Evolutionary conservation across 164 flowering plant species (phyloP).

Genomic region (Protea cynaroides): DNA sequence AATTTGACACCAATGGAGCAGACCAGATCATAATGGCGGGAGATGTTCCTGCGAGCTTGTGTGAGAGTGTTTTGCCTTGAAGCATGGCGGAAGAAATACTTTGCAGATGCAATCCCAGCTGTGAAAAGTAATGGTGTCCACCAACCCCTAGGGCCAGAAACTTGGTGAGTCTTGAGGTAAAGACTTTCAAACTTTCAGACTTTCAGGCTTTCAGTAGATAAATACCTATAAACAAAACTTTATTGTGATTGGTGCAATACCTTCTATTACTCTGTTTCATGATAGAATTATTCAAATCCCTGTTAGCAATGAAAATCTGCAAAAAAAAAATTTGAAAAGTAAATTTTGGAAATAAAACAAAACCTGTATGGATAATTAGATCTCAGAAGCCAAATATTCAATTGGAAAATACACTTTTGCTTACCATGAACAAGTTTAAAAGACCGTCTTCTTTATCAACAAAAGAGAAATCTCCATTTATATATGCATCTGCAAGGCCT

Average conservation of each 20-base stretch:
- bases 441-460: constrained; percentile 79
- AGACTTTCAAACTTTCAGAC: too few species aligned
- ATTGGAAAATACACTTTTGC: background rate
- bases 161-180: background rate
- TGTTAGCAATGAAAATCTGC: constrained; percentile 76
- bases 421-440: constrained; percentile 68
- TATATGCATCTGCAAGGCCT: constrained; percentile 95
- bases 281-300: constrained; percentile 49
- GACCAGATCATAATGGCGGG: constrained; percentile 93
- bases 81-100: constrained; percentile 59
- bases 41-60: constrained; percentile 88
- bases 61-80: constrained; percentile 78
- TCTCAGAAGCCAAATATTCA: background rate
- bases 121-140: constrained; percentile 87
- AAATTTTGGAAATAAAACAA: constrained; percentile 1
- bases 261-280: constrained; percentile 38
- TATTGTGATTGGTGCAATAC: constrained; percentile 19
- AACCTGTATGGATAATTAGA: background rate
- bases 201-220: background rate
- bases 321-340: constrained; percentile 11
- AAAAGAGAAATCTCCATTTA: constrained; percentile 82
- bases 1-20: background rate
- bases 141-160: constrained; percentile 69
- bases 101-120: constrained; percentile 79
- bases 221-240: background rate